A percentile compares a stretch with the other conserved stretches of the same genome.
These are phyloP conservation scores for Metarhizium album DNA, from an alignment of 2,329 filamentous ascomycete species.

Conservation along the genomic window DNA sequence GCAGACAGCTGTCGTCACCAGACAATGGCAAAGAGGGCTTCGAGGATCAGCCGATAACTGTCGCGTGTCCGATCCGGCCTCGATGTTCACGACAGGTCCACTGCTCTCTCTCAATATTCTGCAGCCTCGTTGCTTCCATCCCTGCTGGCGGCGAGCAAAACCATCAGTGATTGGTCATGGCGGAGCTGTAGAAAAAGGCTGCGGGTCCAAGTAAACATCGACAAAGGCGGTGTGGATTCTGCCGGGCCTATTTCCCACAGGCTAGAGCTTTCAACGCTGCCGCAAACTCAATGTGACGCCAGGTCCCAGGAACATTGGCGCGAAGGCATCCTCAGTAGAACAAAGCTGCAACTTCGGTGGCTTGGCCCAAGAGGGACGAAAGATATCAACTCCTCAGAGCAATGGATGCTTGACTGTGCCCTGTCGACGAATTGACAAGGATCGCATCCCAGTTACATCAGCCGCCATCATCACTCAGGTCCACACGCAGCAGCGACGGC, in stretches of 20 bases:
- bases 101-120: conserved; percentile 18
- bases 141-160: conserved; percentile 10
- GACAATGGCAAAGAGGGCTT: conserved; percentile 1
- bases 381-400: neutral
- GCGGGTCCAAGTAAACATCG: conserved; percentile 18
- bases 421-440: neutral
- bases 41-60: conserved; percentile 1
- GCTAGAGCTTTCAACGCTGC: conserved; percentile 2
- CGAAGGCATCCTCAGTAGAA: neutral
- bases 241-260: conserved; percentile 16
- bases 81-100: conserved; percentile 1
- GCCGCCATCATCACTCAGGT: neutral
- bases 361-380: neutral
- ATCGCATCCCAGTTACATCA: neutral
- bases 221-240: conserved; percentile 24
- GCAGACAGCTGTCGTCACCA: neutral
- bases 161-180: conserved; percentile 10
- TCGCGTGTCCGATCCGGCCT: conserved; percentile 9
- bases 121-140: conserved; percentile 20
- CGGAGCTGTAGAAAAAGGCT: conserved; percentile 11
- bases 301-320: neutral
- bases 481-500: neutral
- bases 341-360: neutral
- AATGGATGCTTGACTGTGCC: neutral
- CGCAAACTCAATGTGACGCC: neutral